Base-by-base conservation (phyloP, 164 flowering plant species). In the Cinnamomum chago region DNA sequence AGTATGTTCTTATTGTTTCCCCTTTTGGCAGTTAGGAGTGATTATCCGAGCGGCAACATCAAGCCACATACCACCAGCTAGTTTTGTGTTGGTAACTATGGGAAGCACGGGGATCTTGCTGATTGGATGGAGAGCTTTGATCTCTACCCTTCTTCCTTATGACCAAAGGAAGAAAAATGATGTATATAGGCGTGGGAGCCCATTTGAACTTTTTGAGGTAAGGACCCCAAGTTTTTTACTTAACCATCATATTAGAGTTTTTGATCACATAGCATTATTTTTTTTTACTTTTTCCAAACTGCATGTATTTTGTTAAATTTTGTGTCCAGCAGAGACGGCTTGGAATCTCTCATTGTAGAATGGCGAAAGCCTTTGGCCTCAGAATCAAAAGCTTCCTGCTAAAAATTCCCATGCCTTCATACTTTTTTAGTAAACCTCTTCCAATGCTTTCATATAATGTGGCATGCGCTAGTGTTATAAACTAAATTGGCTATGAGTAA, bases 161-260 rank as follows among this genome's bases (percentile, higher is more conserved):
- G 84, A 83, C 71, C 80, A 82, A 67, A 82, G 72, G 79, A 89
- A 87, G 84, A 90, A 89, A 76, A 83, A 80, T 77, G 97, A 93
- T 78, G 85, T 81, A 2, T 93, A 90, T 80, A 88, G 82, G 64
- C 84, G 85, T 62, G 99, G 99, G 66, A 95, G 81, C 81, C 94
- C 97, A 47, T 93, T 95, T 82, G 99, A 95, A 80, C 85, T 95
- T 30, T 90, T 95, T 83, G 98, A 93, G 97, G 99, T 93, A 85
- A 75, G 71, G 47, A 52, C 6, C 18, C 55, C 3, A 28, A 30
- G 14, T 30, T 9, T 12, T 17, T 27, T 23, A 22, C 13, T 17
- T 73, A 2, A 28, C n/a, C 2, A 9, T 27, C 50, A 52, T 23
- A 52, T 23, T 50, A 3, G 27, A 17, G 11, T 35, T 72, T 60